Percentiles rank a stretch among this genome's conserved stretches.
phyloP scores from a whole-genome alignment of 371 early-diverging fungal species.

The Cokeromyces recurvatus region DNA sequence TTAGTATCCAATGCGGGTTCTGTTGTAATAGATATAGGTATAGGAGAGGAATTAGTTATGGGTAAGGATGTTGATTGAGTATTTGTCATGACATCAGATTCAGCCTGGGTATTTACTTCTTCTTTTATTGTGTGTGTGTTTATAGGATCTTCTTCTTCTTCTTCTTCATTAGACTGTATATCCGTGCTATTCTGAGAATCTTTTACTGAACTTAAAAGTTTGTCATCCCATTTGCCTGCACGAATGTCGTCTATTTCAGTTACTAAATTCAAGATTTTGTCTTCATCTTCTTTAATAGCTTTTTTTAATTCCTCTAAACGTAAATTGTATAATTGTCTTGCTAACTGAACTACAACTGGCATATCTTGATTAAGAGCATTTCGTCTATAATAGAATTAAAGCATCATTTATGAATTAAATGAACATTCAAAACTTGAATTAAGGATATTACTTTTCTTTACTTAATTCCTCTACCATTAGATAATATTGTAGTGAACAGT shows the following conservation, averaged over 20 bases:
- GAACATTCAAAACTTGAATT: neutral
- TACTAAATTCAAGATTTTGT: conserved; percentile 42
- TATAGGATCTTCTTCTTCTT: no score
- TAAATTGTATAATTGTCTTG: conserved; percentile 46
- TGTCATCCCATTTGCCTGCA: conserved; percentile 55
- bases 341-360: conserved; percentile 47
- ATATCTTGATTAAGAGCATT: conserved; percentile 9
- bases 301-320: conserved; percentile 54
- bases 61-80: no score
- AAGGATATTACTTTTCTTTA: conserved; percentile 29
- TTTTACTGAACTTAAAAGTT: no score
- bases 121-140: neutral
- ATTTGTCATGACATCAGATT: no score
- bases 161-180: no score
- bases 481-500: conserved; percentile 32
- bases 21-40: no score
- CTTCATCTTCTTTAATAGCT: conserved; percentile 50
- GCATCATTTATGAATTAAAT: no score
- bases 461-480: conserved; percentile 27
- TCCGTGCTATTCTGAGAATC: no score
- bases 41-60: no score
- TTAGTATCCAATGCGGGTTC: no score
- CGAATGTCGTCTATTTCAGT: conserved; percentile 57
- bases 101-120: conserved; percentile 2
- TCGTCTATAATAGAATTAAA: neutral